Evolutionary conservation across 208 protist genomes (phyloP).

Genomic region (Crithidia brevicula): DNA sequence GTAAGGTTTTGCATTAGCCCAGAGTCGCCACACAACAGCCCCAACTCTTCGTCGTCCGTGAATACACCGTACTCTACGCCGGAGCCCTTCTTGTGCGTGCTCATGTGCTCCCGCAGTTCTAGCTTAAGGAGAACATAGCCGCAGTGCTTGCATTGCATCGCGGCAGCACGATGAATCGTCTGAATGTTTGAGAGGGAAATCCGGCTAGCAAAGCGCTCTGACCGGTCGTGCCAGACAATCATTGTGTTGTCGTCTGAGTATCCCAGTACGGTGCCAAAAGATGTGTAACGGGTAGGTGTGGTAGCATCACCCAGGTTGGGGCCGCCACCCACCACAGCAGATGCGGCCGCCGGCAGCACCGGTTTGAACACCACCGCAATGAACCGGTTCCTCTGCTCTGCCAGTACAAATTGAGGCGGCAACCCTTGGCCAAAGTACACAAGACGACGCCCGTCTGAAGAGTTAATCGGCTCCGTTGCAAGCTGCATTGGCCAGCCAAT

Average conservation of each 20-base stretch:
- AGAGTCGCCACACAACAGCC: conserved; percentile 74
- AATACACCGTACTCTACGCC: conserved; percentile 57
- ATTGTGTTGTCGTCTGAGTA: conserved; percentile 74
- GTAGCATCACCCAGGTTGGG: neutral
- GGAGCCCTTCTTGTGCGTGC: conserved; percentile 58
- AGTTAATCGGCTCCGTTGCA: conserved; percentile 54
- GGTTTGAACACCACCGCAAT: conserved; percentile 49
- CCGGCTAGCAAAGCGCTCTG: conserved; percentile 61
- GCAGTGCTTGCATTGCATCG: conserved; percentile 71
- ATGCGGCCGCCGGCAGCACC: conserved; percentile 8
- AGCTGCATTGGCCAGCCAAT: conserved; percentile 47
- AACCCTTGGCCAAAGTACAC: conserved; percentile 59
- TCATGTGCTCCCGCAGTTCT: conserved; percentile 65
- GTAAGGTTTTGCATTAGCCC: conserved; percentile 52
- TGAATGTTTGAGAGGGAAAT: conserved; percentile 51
- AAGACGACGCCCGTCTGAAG: conserved; percentile 45
- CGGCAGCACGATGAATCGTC: conserved; percentile 45
- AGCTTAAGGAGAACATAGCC: conserved; percentile 52
- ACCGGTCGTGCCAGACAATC: conserved; percentile 80
- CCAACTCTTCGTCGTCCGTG: conserved; percentile 47
- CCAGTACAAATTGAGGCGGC: conserved; percentile 41
- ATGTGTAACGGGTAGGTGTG: conserved; percentile 26
- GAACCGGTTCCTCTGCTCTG: conserved; percentile 47
- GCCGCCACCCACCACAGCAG: conserved; percentile 4
- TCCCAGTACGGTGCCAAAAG: conserved; percentile 71